Conservation (phyloP, 768 basidiomycete species). For the Tylopilus plumbeoviolaceoides region DNA sequence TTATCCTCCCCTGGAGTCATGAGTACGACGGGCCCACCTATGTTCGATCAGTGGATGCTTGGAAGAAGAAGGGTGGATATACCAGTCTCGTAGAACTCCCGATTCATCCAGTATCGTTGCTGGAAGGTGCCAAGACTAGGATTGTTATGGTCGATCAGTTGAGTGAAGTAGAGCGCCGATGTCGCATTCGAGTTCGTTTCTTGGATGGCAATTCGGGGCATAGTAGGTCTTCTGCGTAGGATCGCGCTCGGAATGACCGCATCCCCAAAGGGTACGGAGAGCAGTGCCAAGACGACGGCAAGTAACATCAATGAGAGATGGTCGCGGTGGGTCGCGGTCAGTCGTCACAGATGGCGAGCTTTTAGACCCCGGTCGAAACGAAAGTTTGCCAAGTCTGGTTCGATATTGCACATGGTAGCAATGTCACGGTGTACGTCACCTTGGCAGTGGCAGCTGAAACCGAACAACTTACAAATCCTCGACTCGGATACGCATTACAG, state of each 20-base stretch:
- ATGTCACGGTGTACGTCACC: too few species aligned
- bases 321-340: too few species aligned
- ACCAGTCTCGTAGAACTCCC: constrained; percentile 61
- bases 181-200: constrained; percentile 23
- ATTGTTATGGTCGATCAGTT: constrained; percentile 43
- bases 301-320: constrained; percentile 12
- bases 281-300: constrained; percentile 3
- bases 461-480: too few species aligned
- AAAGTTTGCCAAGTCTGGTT: too few species aligned
- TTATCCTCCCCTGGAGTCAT: too few species aligned
- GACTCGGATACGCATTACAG: too few species aligned
- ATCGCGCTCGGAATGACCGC: constrained; percentile 21
- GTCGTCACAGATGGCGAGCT: too few species aligned
- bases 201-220: constrained; percentile 13
- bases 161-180: constrained; percentile 27
- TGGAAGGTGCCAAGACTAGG: constrained; percentile 70
- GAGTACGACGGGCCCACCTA: constrained; percentile 26
- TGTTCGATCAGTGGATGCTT: not conserved
- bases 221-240: constrained; percentile 12
- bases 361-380: too few species aligned
- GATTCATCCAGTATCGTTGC: constrained; percentile 71
- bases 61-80: constrained; percentile 5
- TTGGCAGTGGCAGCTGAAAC: too few species aligned
- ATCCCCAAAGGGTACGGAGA: constrained; percentile 12
- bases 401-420: too few species aligned